These are phyloP conservation scores for Zygnema circumcarinatum DNA, from an alignment of 139 green algal genomes.

Conservation along the genomic window DNA sequence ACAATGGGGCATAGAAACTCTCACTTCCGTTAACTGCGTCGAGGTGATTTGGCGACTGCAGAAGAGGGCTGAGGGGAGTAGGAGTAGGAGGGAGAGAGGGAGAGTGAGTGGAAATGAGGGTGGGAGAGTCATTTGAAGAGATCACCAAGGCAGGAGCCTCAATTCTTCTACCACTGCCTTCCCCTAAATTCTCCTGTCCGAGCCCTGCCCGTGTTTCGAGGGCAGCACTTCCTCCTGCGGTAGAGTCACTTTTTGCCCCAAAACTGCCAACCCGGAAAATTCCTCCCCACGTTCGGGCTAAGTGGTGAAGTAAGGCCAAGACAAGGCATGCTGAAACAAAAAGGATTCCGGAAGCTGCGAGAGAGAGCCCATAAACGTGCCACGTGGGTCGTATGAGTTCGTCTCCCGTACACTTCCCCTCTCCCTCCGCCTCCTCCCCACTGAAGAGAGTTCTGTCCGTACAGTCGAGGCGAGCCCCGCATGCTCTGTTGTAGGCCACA, in stretches of 20 bases:
- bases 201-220: too few relatives aligned
- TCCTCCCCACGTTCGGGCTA: neutral
- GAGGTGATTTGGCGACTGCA: too few relatives aligned
- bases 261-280: too few relatives aligned
- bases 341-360: neutral
- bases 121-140: neutral
- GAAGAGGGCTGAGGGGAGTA: neutral
- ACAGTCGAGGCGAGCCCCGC: slow-evolving; percentile 28
- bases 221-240: too few relatives aligned
- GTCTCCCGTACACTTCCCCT: slow-evolving; percentile 23
- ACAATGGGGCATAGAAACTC: too few relatives aligned
- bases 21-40: too few relatives aligned
- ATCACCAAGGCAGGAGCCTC: too few relatives aligned
- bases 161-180: too few relatives aligned
- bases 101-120: neutral
- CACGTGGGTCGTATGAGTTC: neutral
- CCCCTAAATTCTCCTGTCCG: too few relatives aligned
- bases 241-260: too few relatives aligned
- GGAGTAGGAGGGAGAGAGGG: neutral
- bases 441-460: slow-evolving; percentile 22
- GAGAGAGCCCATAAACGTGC: neutral
- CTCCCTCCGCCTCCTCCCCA: neutral
- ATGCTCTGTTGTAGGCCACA: slow-evolving; percentile 28
- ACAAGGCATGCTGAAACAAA: neutral
- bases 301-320: neutral